phyloP scores from a whole-genome alignment of 1,284 basidiomycete genomes.

The Cutaneotrichosporon cyanovorans region DNA sequence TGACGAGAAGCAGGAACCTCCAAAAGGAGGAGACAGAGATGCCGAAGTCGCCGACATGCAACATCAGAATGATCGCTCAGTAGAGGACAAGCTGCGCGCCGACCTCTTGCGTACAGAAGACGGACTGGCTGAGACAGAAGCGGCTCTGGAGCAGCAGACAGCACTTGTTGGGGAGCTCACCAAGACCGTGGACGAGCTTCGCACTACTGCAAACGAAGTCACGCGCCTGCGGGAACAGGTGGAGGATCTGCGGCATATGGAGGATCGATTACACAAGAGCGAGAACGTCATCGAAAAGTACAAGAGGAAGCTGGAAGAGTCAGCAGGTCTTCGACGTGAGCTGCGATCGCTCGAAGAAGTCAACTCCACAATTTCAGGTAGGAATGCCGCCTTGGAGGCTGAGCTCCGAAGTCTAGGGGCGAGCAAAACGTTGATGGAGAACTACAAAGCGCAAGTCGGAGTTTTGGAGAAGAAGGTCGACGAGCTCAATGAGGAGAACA shows the following conservation, averaged over 20 bases:
- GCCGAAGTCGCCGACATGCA: background rate
- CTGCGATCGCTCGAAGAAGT: constrained; percentile 83
- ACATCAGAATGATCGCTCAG: constrained; percentile 33
- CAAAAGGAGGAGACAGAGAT: constrained; percentile 7
- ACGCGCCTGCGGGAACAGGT: constrained; percentile 79
- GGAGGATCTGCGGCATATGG: constrained; percentile 89
- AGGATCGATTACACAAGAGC: constrained; percentile 82
- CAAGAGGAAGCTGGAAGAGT: constrained; percentile 95
- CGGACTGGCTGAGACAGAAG: constrained; percentile 68
- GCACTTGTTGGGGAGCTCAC: constrained; percentile 62
- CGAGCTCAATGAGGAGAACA: constrained; percentile 46
- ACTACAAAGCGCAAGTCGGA: constrained; percentile 75
- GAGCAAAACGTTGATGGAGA: constrained; percentile 80
- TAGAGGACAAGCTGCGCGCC: constrained; percentile 67
- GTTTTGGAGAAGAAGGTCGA: constrained; percentile 63
- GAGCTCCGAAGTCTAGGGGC: constrained; percentile 78
- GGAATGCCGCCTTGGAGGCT: constrained; percentile 81
- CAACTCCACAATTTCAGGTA: constrained; percentile 83
- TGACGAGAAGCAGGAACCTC: constrained; percentile 9
- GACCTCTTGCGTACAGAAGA: constrained; percentile 67
- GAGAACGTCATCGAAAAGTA: constrained; percentile 99
- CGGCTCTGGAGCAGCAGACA: constrained; percentile 69
- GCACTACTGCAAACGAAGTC: constrained; percentile 66
- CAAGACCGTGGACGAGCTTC: constrained; percentile 70
- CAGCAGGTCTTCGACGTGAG: constrained; percentile 74